A percentile compares a stretch with the other conserved stretches of the same genome.
Conservation (phyloP, 1,284 basidiomycete species). For the Trichosporon sp. region DNA sequence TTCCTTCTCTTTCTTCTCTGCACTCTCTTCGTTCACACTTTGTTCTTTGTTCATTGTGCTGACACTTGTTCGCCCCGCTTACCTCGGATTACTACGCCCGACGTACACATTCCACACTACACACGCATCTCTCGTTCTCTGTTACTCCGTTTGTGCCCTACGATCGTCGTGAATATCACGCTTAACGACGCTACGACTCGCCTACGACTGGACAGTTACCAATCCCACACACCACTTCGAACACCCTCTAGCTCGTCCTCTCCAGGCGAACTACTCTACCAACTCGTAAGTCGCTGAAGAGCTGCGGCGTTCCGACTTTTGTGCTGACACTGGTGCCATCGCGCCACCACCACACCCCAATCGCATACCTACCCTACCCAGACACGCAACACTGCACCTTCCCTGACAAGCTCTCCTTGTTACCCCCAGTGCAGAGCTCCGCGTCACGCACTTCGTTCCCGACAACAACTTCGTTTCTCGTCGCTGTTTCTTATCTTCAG, state of each 20-base stretch:
- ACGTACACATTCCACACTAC: neutral
- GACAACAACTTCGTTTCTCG: neutral
- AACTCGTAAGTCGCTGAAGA: too few species aligned
- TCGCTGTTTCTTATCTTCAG: constrained; percentile 3
- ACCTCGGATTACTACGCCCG: neutral
- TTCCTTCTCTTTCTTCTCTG: constrained; percentile 10
- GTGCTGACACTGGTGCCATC: neutral
- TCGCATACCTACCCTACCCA: neutral
- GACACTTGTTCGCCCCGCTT: neutral
- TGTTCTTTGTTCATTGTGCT: constrained; percentile 2
- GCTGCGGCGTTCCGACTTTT: neutral
- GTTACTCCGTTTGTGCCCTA: neutral
- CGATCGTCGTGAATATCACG: constrained; percentile 6
- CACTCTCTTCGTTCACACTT: constrained; percentile 15
- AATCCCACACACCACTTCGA: neutral
- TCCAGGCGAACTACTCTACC: neutral
- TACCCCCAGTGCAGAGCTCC: neutral
- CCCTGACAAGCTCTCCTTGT: constrained; percentile 12
- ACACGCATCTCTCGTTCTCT: neutral
- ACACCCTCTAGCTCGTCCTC: neutral
- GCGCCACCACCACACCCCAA: neutral
- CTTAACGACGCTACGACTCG: constrained; percentile 5
- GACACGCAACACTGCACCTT: constrained; percentile 6
- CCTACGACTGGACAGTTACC: constrained; percentile 4
- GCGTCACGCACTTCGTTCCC: constrained; percentile 1